Base-by-base conservation (phyloP, 352 stramenopile species). In the Phytophthora megakarya region DNA sequence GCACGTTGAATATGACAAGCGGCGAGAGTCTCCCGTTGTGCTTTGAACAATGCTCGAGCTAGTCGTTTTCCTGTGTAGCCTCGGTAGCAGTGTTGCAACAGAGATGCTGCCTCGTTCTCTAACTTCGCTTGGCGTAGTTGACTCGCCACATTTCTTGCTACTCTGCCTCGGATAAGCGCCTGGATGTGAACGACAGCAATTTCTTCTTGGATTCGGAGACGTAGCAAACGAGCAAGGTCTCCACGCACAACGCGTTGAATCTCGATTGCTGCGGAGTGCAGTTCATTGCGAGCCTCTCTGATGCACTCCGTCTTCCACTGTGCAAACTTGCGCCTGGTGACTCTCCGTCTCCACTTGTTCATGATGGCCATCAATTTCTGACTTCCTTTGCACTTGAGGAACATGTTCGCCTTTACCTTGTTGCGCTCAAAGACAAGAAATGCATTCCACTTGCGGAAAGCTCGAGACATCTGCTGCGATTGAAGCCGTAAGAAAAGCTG, bases 311-410 rank as follows among this genome's bases (percentile, higher is more conserved):
- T 76, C 40, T 78, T 78, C 87, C 87, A 96, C 10, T 67, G 65
- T 0, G 7, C 30, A 18, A 93, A 79, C 11, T 78, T 71, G 1
- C 75, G 72, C 2, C 73, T 73, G 12, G 76, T 75, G 11, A 76
- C 73, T 26, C 81, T 87, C 22, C 77, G 79, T 46, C 72, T 76
- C 77, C 84, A 90, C 35, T 69, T 85, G 23, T 47, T 73, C 67
- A 96, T 83, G 68, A 96, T 80, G 28, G 67, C 72, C 8, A 72
- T 67, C 62, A 96, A 65, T 48, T 90, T 88, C 49, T 90, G 78
- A 28, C 73, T 82, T 22, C 73, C 87, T 40, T 96, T 96, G 70
- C 84, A 89, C 59, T 95, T 93, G 46, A 96, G 73, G 45, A 93
- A 95, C 64, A 81, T 69, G 45, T 90, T 86, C 0, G 87, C 87